phyloP scores from a whole-genome alignment of 2,329 filamentous ascomycete genomes.

The Fusarium sp. region DNA sequence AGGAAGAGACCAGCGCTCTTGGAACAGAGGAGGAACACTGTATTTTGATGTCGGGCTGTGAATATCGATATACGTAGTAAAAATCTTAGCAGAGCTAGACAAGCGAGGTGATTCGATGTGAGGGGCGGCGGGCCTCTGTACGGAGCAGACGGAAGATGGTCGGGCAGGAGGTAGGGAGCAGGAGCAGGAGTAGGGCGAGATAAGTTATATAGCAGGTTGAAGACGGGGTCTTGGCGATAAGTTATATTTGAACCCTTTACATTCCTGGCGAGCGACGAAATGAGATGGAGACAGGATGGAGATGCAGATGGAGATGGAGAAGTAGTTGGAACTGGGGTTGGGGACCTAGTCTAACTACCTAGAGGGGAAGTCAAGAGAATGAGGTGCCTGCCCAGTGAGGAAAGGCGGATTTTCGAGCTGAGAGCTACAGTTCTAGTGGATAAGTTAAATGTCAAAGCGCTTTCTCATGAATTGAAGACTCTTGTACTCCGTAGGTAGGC shows the following conservation, averaged over 20 bases:
- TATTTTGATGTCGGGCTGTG: constrained; percentile 12
- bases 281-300: constrained; percentile 4
- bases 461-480: background rate
- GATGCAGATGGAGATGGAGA: constrained; percentile 31
- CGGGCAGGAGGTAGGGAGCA: background rate
- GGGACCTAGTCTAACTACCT: constrained; percentile 16
- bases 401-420: constrained; percentile 38
- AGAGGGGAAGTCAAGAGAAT: constrained; percentile 28
- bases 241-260: constrained; percentile 15
- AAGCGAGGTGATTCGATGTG: constrained; percentile 23
- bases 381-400: constrained; percentile 38
- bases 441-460: constrained; percentile 9
- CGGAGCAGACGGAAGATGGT: constrained; percentile 10
- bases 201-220: constrained; percentile 21
- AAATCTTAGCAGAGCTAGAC: constrained; percentile 31
- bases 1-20: constrained; percentile 26
- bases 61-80: constrained; percentile 16
- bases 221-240: constrained; percentile 1
- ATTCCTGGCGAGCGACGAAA: constrained; percentile 14
- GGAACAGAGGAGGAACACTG: background rate
- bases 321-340: constrained; percentile 40
- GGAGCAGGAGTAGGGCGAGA: background rate
- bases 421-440: constrained; percentile 25
- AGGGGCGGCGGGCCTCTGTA: constrained; percentile 30
- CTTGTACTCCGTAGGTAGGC: no score